These are phyloP conservation scores for Bondarzewia mesenterica DNA, from an alignment of 1,284 basidiomycete genomes.

Conservation along the genomic window DNA sequence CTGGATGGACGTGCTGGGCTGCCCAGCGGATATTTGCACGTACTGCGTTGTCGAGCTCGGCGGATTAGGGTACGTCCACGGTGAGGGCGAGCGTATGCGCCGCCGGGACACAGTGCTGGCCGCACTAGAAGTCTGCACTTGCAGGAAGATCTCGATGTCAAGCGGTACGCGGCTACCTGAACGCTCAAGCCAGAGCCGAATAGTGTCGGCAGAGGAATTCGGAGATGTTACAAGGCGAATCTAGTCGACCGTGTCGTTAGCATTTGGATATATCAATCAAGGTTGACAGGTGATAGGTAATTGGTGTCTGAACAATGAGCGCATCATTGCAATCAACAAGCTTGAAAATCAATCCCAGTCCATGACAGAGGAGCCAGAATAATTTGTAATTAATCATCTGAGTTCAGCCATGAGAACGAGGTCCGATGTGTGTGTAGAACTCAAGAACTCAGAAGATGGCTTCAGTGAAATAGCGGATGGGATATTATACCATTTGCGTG, in stretches of 20 bases:
- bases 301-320: no score
- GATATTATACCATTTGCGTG: no score
- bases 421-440: no score
- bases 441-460: no score
- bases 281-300: constrained; percentile 6
- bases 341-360: no score
- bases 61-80: constrained; percentile 10
- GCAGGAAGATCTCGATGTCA: constrained; percentile 70
- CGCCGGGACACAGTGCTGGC: constrained; percentile 13
- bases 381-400: no score
- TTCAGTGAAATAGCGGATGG: no score
- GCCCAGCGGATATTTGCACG: constrained; percentile 11
- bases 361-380: background rate
- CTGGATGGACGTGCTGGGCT: constrained; percentile 8
- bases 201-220: constrained; percentile 62
- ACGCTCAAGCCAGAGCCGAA: constrained; percentile 72
- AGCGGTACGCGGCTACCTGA: constrained; percentile 59
- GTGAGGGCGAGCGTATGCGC: constrained; percentile 18
- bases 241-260: constrained; percentile 15
- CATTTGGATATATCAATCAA: background rate
- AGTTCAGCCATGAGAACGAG: no score
- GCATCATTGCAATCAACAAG: background rate
- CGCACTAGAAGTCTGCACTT: constrained; percentile 25
- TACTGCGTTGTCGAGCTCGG: constrained; percentile 10
- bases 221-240: constrained; percentile 67